A percentile compares a stretch with the other conserved stretches of the same genome.
These are phyloP conservation scores for Stagonosporopsis tanaceti DNA, from an alignment of 2,329 filamentous ascomycete genomes.

Conservation along the genomic window DNA sequence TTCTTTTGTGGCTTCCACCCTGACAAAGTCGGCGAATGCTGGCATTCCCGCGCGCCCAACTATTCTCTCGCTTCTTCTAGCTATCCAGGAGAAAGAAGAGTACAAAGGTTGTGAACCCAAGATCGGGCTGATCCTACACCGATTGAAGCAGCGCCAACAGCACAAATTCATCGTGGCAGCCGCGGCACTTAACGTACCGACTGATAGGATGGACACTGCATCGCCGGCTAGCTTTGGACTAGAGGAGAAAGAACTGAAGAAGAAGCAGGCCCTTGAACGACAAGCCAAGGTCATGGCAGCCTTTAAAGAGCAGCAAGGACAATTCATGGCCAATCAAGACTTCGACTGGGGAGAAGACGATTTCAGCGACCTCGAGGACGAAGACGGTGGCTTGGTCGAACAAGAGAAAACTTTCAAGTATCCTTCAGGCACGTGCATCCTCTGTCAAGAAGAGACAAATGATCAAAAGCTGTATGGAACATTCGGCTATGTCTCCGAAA, in stretches of 20 bases:
- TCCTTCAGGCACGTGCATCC: constrained; percentile 89
- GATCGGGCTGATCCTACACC: constrained; percentile 81
- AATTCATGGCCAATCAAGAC: constrained; percentile 87
- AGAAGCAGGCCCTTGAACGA: constrained; percentile 86
- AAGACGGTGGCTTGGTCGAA: constrained; percentile 63
- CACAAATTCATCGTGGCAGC: constrained; percentile 75
- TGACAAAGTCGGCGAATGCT: constrained; percentile 67
- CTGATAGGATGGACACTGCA: constrained; percentile 81
- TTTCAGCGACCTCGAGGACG: constrained; percentile 76
- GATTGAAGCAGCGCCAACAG: constrained; percentile 84
- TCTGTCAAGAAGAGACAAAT: constrained; percentile 95
- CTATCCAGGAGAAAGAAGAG: constrained; percentile 69
- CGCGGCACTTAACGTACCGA: constrained; percentile 64
- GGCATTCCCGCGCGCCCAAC: constrained; percentile 50
- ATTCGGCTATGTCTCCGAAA: constrained; percentile 88
- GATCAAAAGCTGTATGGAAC: constrained; percentile 90
- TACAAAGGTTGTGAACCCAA: constrained; percentile 86
- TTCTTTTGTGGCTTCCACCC: constrained; percentile 77
- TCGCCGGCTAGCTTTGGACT: constrained; percentile 74
- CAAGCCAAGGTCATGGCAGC: constrained; percentile 97
- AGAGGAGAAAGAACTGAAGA: constrained; percentile 81
- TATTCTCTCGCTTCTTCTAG: constrained; percentile 62
- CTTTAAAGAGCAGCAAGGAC: constrained; percentile 97
- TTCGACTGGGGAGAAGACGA: constrained; percentile 89
- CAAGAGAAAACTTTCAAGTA: constrained; percentile 86